phyloP scores from a whole-genome alignment of 2,329 filamentous ascomycete genomes.

The Fusarium sp. region DNA sequence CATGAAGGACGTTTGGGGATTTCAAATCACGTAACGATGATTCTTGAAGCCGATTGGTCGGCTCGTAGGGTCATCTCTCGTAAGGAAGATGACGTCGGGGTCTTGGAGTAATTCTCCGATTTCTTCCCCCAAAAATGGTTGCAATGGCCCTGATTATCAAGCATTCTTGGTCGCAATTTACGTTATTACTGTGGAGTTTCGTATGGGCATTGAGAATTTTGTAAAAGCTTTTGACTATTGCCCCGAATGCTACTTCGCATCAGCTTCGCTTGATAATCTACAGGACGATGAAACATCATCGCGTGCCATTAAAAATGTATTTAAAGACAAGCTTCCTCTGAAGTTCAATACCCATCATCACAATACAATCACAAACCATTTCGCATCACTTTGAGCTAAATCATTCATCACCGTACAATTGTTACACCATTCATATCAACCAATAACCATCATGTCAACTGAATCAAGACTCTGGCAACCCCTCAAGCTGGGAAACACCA shows the following conservation, averaged over 20 bases:
- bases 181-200: background rate
- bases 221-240: background rate
- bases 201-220: background rate
- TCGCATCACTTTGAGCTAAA: background rate
- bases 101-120: background rate
- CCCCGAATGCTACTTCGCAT: background rate
- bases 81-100: background rate
- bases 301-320: accelerated
- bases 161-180: background rate
- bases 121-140: background rate
- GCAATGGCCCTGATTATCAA: background rate
- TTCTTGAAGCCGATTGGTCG: background rate
- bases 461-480: constrained; percentile 49
- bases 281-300: accelerated
- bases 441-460: constrained; percentile 17
- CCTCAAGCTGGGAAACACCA: constrained; percentile 54
- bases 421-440: background rate
- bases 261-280: background rate
- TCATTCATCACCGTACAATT: accelerated
- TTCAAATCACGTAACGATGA: background rate
- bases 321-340: background rate
- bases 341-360: accelerated
- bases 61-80: background rate
- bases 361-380: background rate
- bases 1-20: accelerated